Base-by-base conservation (phyloP, 179 eudicot genomes). In the Spinacia oleracea region DNA sequence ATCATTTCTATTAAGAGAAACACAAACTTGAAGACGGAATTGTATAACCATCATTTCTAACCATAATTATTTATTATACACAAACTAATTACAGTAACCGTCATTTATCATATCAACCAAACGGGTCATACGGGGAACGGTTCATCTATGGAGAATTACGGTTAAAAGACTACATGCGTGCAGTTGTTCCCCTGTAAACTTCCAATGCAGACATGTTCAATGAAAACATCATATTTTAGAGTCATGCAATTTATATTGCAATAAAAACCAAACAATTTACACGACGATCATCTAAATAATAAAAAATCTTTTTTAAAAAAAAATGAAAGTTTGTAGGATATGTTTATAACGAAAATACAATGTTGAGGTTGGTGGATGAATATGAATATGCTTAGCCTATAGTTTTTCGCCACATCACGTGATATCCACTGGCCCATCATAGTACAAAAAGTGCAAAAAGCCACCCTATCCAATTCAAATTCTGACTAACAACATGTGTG, bases 401-500 rank as follows among this genome's bases (percentile, higher is more conserved):
- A 60, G 72, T 76, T 59, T 20, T 34, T 12, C 16, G 74, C 80
- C 84, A 81, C 73, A 51, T 65, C 77, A 77, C 27, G 29, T 5
- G 51, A 80, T 70, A 80, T 67, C 76, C 83, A 43, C 31, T 74
- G 79, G 74, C 58, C 79, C 75, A 70, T 25, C 12, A 62, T 2
- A 65, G 31, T 29, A 72, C 31, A 68, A 67, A 77, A 77, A 63
- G 80, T 29, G 73, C 59, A 69, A 43, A 72, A 62, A 38, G 74
- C 42, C 55, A 69, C 59, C 65, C 55, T 82, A 82, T 82, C 85
- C 85, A 82, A 75, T 5, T 60, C 60, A 64, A 31, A 79, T 63
- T 50, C 70, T 50, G 58, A 74, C 60, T 0, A 6, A 2, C 6
- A 5, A 23, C 43, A 15, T 50, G 56, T 58, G 79, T 82, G 85